Percentiles rank a stretch among this genome's conserved stretches.
These are phyloP conservation scores for Solanum sejunctum DNA, from an alignment of 257 asterid genomes.

Conservation along the genomic window DNA sequence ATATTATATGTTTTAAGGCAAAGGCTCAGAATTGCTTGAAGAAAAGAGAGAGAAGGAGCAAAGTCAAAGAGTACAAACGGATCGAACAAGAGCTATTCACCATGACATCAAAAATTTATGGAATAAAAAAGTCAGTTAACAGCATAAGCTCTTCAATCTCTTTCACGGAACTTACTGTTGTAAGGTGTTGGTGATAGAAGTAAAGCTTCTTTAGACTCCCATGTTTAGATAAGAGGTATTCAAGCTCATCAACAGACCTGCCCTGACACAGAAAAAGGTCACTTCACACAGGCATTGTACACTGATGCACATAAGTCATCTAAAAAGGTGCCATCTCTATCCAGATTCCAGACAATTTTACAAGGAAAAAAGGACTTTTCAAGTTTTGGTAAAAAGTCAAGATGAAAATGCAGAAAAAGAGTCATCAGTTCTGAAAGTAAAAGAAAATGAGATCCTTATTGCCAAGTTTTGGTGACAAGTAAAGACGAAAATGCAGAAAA, in stretches of 20 bases:
- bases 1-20: not conserved
- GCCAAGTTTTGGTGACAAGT: not conserved
- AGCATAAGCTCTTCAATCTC: not conserved
- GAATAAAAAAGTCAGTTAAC: not conserved
- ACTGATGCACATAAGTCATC: constrained; percentile 1
- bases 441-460: not conserved
- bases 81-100: not conserved
- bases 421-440: not conserved
- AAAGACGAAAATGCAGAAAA: not conserved
- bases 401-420: not conserved
- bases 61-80: not conserved
- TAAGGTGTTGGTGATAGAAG: constrained; percentile 97
- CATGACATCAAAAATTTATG: not conserved
- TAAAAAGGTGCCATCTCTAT: not conserved
- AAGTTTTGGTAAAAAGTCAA: not conserved
- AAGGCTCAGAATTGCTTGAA: not conserved
- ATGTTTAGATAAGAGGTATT: constrained; percentile 68
- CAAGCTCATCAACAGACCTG: constrained; percentile 99
- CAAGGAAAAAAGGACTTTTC: not conserved
- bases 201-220: constrained; percentile 94
- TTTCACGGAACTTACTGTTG: constrained; percentile 47
- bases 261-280: constrained; percentile 15
- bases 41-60: not conserved
- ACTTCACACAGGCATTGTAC: constrained; percentile 5
- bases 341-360: not conserved